These are phyloP conservation scores for Tinospora cordifolia DNA, from an alignment of 164 flowering plant genomes.

Conservation along the genomic window DNA sequence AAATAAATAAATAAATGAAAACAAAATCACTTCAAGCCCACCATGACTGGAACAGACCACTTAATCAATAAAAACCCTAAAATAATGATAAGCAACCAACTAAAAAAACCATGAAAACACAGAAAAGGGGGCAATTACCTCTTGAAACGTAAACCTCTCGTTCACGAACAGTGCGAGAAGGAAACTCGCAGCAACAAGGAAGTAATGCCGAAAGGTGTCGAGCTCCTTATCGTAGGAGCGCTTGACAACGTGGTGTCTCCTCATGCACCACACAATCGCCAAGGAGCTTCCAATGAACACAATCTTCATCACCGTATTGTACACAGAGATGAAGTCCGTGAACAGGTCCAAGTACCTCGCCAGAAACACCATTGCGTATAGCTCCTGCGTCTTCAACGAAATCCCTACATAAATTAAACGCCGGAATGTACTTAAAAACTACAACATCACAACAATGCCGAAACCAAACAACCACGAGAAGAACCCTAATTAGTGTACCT, in stretches of 20 bases:
- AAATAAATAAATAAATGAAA: no score
- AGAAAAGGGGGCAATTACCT: conserved; percentile 35
- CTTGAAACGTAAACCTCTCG: conserved; percentile 64
- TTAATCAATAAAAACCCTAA: no score
- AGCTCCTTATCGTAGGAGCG: conserved; percentile 65
- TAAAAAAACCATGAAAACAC: no score
- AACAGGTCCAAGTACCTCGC: conserved; percentile 78
- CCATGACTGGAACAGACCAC: no score
- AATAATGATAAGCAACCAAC: no score
- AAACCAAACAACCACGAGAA: no score
- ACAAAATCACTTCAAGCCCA: no score
- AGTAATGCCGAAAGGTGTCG: conserved; percentile 74
- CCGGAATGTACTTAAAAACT: no score
- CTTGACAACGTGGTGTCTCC: conserved; percentile 46
- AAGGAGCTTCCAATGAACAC: conserved; percentile 70
- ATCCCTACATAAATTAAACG: conserved; percentile 42
- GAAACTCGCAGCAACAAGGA: conserved; percentile 39
- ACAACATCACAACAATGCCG: background rate
- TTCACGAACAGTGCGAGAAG: conserved; percentile 50
- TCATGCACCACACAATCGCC: conserved; percentile 83
- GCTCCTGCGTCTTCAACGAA: conserved; percentile 90
- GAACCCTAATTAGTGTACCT: conserved; percentile 34
- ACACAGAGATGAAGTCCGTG: conserved; percentile 65
- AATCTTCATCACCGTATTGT: conserved; percentile 81
- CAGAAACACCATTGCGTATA: conserved; percentile 69